These are phyloP conservation scores for Dryadomyces sulphureus DNA, from an alignment of 2,329 filamentous ascomycete genomes.

Conservation along the genomic window DNA sequence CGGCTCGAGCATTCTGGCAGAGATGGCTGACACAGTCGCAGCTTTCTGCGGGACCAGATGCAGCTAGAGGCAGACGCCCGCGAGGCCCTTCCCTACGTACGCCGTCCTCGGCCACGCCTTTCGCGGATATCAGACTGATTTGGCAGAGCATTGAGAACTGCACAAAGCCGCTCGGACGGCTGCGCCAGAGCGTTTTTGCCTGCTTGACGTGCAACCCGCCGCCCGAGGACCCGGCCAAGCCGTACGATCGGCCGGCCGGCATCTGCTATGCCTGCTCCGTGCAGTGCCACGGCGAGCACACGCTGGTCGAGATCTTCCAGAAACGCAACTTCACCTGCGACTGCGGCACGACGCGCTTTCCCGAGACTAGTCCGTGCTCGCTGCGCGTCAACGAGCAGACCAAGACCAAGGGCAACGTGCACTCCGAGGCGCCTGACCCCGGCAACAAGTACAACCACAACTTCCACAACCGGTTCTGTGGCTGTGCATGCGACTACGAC, in stretches of 20 bases:
- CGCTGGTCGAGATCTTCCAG: constrained; percentile 85
- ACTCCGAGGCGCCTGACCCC: constrained; percentile 55
- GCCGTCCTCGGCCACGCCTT: constrained; percentile 14
- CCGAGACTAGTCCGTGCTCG: constrained; percentile 54
- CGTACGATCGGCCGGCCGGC: constrained; percentile 54
- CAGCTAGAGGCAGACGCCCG: constrained; percentile 88
- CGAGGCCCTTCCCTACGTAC: constrained; percentile 83
- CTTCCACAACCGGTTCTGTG: constrained; percentile 84
- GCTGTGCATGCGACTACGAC: constrained; percentile 77
- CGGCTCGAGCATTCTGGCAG: not conserved
- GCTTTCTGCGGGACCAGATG: constrained; percentile 80
- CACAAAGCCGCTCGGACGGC: constrained; percentile 73
- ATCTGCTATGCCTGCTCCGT: constrained; percentile 96
- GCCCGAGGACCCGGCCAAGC: constrained; percentile 43
- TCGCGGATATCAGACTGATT: not conserved
- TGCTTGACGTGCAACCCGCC: constrained; percentile 88
- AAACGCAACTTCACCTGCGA: constrained; percentile 96
- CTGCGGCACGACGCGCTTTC: constrained; percentile 76
- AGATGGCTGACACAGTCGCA: constrained; percentile 19
- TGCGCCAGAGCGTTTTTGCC: constrained; percentile 81
- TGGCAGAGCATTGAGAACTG: constrained; percentile 79
- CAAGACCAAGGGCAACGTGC: constrained; percentile 61
- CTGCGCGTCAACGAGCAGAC: constrained; percentile 60
- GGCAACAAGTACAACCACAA: constrained; percentile 93
- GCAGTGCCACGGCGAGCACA: constrained; percentile 90